Evolutionary conservation across 2,329 filamentous ascomycete genomes (phyloP).

Genomic region (Phialophora chinensis): DNA sequence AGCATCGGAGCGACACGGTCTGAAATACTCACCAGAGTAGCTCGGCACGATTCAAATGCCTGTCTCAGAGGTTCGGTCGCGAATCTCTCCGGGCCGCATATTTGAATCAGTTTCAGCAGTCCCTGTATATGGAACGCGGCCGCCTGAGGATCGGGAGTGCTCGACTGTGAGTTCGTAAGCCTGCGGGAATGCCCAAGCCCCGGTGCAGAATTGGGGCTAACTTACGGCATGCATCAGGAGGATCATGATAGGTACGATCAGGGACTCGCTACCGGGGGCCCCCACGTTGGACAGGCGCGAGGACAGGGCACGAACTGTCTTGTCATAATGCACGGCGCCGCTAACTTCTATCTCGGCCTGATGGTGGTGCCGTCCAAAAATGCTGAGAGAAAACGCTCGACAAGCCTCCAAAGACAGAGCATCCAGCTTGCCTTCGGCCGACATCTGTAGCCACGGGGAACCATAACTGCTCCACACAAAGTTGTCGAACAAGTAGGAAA

Average conservation of each 20-base stretch:
- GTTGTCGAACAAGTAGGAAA: slow-evolving; percentile 34
- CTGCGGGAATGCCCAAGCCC: neutral
- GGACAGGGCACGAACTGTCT: slow-evolving; percentile 31
- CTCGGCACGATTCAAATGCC: slow-evolving; percentile 33
- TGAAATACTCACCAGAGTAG: slow-evolving; percentile 28
- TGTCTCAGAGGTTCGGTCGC: slow-evolving; percentile 19
- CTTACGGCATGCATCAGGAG: slow-evolving; percentile 35
- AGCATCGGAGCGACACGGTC: neutral
- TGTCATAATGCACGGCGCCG: slow-evolving; percentile 31
- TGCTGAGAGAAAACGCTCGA: slow-evolving; percentile 31
- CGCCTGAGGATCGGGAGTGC: slow-evolving; percentile 28
- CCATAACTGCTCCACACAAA: slow-evolving; percentile 37
- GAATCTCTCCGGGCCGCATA: slow-evolving; percentile 31
- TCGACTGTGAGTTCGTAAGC: slow-evolving; percentile 28
- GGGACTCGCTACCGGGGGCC: slow-evolving; percentile 28
- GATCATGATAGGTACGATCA: slow-evolving; percentile 34
- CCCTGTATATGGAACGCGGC: slow-evolving; percentile 32
- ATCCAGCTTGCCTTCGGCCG: slow-evolving; percentile 30
- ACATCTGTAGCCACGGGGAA: slow-evolving; percentile 33
- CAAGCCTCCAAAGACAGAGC: slow-evolving; percentile 31
- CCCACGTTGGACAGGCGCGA: slow-evolving; percentile 28
- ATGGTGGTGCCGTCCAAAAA: slow-evolving; percentile 34
- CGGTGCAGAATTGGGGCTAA: slow-evolving; percentile 9
- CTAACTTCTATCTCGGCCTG: slow-evolving; percentile 32
- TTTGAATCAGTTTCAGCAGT: slow-evolving; percentile 30